Conservation (phyloP, 345 rosid species). For the Dipteronia dyeriana region DNA sequence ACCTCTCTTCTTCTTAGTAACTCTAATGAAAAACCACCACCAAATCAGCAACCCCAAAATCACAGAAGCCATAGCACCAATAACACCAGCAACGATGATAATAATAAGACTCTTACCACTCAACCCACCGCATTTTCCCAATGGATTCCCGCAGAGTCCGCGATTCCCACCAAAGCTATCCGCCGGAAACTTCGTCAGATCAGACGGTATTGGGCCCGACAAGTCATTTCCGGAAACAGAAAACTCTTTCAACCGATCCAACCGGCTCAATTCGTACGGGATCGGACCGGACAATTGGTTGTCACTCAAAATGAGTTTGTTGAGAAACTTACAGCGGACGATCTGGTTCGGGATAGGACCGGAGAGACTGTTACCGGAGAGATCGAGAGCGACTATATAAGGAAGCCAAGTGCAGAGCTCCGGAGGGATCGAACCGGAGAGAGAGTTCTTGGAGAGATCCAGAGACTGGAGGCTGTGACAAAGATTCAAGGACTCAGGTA, state of each 20-base stretch:
- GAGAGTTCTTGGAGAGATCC: constrained; percentile 49
- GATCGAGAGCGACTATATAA: constrained; percentile 49
- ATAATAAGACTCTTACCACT: constrained; percentile 44
- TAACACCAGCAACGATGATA: constrained; percentile 42
- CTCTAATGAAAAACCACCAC: constrained; percentile 54
- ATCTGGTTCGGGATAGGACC: constrained; percentile 55
- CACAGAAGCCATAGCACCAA: constrained; percentile 47
- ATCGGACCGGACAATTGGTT: constrained; percentile 56
- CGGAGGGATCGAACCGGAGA: constrained; percentile 55
- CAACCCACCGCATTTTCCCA: constrained; percentile 48
- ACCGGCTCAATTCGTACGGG: constrained; percentile 45
- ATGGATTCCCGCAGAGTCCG: constrained; percentile 53
- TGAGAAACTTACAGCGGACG: constrained; percentile 49
- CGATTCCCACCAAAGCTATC: constrained; percentile 41
- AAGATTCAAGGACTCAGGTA: constrained; percentile 53
- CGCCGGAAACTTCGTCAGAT: constrained; percentile 32
- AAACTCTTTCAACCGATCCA: constrained; percentile 49
- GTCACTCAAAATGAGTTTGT: constrained; percentile 36
- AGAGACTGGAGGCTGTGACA: constrained; percentile 52
- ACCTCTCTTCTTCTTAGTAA: constrained; percentile 37
- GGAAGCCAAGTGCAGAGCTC: constrained; percentile 63
- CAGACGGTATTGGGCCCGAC: constrained; percentile 56
- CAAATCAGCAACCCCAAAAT: constrained; percentile 45
- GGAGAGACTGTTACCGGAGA: constrained; percentile 48
- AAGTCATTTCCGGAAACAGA: constrained; percentile 45